Evolutionary conservation across 805 yeast species (phyloP).

Genomic region (Novakomyces olei): DNA sequence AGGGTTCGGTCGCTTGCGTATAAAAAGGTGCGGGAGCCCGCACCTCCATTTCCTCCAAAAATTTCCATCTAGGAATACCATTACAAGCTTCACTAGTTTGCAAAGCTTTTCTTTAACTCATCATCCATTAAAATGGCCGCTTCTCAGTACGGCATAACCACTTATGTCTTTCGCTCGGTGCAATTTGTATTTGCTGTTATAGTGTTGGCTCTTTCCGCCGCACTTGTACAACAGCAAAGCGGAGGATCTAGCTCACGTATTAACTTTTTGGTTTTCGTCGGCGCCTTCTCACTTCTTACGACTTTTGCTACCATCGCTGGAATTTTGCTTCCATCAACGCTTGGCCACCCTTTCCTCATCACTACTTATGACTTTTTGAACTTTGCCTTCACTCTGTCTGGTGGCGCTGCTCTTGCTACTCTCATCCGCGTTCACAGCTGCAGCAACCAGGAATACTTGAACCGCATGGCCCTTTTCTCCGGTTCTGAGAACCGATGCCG

Average conservation of each 20-base stretch:
- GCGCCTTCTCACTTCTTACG: constrained; percentile 69
- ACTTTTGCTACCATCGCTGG: constrained; percentile 62
- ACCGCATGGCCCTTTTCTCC: constrained; percentile 45
- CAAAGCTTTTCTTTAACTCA: too few relatives aligned
- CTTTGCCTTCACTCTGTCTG: constrained; percentile 80
- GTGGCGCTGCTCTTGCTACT: constrained; percentile 84
- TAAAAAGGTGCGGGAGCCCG: too few relatives aligned
- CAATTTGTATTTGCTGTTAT: constrained; percentile 60
- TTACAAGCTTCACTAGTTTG: too few relatives aligned
- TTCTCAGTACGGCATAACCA: constrained; percentile 30
- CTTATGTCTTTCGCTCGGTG: constrained; percentile 46
- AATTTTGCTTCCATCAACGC: constrained; percentile 38
- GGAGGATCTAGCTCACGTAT: constrained; percentile 45
- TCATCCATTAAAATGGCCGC: too few relatives aligned
- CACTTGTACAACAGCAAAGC: constrained; percentile 43
- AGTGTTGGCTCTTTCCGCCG: constrained; percentile 69
- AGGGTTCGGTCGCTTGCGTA: too few relatives aligned
- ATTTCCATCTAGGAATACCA: too few relatives aligned
- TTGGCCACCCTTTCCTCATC: constrained; percentile 73
- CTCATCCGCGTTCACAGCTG: constrained; percentile 77
- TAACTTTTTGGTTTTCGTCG: constrained; percentile 68
- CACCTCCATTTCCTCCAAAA: too few relatives aligned
- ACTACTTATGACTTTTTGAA: constrained; percentile 65
- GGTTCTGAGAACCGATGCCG: constrained; percentile 75
- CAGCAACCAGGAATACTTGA: constrained; percentile 39